Evolutionary conservation across 108 stramenopile genomes (phyloP).

Genomic region (Chaetoceros tenuissimus): DNA sequence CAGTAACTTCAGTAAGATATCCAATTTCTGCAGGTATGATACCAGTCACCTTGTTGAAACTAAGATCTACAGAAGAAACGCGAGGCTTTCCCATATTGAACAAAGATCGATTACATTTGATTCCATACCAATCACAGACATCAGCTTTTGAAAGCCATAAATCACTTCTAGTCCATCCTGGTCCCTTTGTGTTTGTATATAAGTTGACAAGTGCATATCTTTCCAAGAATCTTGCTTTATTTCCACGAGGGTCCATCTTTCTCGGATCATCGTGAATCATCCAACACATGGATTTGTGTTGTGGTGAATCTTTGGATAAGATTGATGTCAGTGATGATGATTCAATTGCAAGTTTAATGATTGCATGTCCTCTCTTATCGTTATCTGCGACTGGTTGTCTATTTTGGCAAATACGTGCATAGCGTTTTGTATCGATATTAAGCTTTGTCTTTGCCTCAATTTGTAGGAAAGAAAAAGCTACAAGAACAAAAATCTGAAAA

Average conservation of each 20-base stretch:
- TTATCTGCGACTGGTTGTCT: neutral
- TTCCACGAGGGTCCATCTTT: constrained; percentile 2
- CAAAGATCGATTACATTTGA: constrained; percentile 20
- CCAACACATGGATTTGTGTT: constrained; percentile 54
- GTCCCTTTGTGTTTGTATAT: constrained; percentile 38
- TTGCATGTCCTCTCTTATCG: constrained; percentile 1
- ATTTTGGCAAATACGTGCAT: constrained; percentile 1
- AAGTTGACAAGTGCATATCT: constrained; percentile 39
- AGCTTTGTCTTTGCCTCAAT: neutral
- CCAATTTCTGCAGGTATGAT: constrained; percentile 42
- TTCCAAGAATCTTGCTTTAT: constrained; percentile 18
- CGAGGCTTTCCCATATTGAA: constrained; percentile 5
- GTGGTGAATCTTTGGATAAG: constrained; percentile 9
- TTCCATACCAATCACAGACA: constrained; percentile 40
- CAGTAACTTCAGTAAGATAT: constrained; percentile 27
- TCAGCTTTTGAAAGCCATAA: constrained; percentile 1
- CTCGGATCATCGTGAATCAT: constrained; percentile 26
- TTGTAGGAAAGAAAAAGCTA: too few relatives aligned
- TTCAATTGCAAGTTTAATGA: constrained; percentile 1
- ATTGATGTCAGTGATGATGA: neutral
- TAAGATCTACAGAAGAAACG: constrained; percentile 33
- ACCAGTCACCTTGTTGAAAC: constrained; percentile 40
- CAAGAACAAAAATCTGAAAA: too few relatives aligned
- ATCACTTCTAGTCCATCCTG: constrained; percentile 19
- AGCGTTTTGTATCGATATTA: constrained; percentile 1